Percentiles rank a stretch among this genome's conserved stretches.
These are phyloP conservation scores for Ceratocystis lukuohia DNA, from an alignment of 2,329 filamentous ascomycete species.

Conservation along the genomic window DNA sequence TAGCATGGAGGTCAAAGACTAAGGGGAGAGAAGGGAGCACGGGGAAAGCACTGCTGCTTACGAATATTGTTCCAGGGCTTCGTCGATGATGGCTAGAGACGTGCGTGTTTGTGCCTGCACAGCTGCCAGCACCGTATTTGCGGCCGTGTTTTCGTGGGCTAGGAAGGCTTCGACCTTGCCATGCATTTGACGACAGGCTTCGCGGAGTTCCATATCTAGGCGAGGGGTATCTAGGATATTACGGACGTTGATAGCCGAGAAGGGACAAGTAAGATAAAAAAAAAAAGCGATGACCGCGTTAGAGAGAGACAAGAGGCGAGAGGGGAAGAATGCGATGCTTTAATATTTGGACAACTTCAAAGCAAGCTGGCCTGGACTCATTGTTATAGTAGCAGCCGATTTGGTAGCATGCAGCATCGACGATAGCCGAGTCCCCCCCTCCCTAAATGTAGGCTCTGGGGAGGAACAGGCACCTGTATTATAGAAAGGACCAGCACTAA, in stretches of 20 bases:
- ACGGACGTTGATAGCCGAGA: too few species aligned
- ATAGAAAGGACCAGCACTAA: not conserved
- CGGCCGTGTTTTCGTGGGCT: conserved; percentile 40
- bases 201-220: conserved; percentile 24
- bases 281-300: not conserved
- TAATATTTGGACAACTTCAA: not conserved
- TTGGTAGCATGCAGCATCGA: not conserved
- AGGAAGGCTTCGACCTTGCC: conserved; percentile 53
- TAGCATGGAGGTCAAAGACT: not conserved
- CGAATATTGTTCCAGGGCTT: conserved; percentile 64
- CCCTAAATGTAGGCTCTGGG: not conserved
- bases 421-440: not conserved
- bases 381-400: not conserved
- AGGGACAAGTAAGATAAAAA: not conserved
- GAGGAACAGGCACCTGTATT: not conserved
- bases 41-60: conserved; percentile 31
- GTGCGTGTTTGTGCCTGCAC: conserved; percentile 63
- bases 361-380: not conserved
- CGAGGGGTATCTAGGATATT: not conserved
- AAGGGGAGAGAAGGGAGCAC: not conserved
- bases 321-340: not conserved
- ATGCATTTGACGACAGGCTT: conserved; percentile 41
- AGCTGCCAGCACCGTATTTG: conserved; percentile 34
- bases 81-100: conserved; percentile 58
- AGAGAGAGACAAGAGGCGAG: not conserved